phyloP scores from a whole-genome alignment of 371 early-diverging fungal genomes.

The Mycotypha africana region DNA sequence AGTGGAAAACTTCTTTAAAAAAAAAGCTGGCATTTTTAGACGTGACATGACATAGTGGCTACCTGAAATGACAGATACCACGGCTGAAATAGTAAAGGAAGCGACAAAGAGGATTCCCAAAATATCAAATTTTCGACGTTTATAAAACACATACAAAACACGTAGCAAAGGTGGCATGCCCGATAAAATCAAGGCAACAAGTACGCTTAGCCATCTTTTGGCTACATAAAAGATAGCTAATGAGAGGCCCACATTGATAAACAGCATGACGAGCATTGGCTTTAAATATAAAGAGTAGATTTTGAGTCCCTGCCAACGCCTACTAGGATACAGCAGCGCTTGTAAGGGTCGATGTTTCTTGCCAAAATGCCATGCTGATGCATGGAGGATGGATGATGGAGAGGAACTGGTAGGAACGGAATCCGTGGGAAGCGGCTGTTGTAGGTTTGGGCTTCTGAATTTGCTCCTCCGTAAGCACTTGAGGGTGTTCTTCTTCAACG shows the following conservation, averaged over 20 bases:
- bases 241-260: constrained; percentile 33
- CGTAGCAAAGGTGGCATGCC: constrained; percentile 41
- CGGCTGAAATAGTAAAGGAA: constrained; percentile 35
- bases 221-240: constrained; percentile 32
- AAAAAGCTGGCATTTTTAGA: too few species aligned
- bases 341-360: too few species aligned
- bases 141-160: constrained; percentile 19
- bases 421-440: too few species aligned
- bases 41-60: constrained; percentile 4
- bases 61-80: constrained; percentile 33
- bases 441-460: too few species aligned
- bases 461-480: too few species aligned
- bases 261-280: constrained; percentile 9
- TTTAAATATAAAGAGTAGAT: neutral
- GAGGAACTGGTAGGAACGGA: too few species aligned
- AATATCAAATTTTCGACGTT: constrained; percentile 27
- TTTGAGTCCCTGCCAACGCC: constrained; percentile 3
- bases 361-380: too few species aligned
- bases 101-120: constrained; percentile 36
- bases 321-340: too few species aligned
- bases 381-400: too few species aligned
- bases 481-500: too few species aligned
- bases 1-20: too few species aligned
- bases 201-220: constrained; percentile 16
- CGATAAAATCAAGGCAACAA: constrained; percentile 43